Base-by-base conservation (phyloP, 305 asterid genomes). In the Fraxinus paxiana region DNA sequence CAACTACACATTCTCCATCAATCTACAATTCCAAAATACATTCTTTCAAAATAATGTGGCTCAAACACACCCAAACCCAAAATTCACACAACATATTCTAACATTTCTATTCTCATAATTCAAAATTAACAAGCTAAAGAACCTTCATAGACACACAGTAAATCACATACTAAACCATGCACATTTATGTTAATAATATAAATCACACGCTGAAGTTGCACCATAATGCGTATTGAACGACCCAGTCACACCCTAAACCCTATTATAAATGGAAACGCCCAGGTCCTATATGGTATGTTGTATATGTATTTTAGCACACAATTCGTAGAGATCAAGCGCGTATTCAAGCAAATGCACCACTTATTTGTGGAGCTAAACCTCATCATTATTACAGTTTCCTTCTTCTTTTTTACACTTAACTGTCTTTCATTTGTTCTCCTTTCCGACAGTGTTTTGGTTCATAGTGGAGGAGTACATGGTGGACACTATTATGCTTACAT, bases 401-500 rank as follows among this genome's bases (percentile, higher is more conserved):
- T 12, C 34, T 65, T 28, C 4, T 65, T 24, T 24, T 77, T 61
- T 17, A 54, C 6, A 7, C 35, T 8, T 26, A 33, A 30, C 75
- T 33, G 43, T 70, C 43, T 33, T 31, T 30, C 18, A 33, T n/a
- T 15, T 70, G 15, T 20, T 76, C 18, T 33, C 17, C 18, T 80
- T 24, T 77, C 41, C 73, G 13, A 63, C 88, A 86, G 89, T 80
- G 89, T 87, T 31, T 84, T 87, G 83, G 89, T 86, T 75, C 87
- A 86, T 73, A 86, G 87, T 43, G 89, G 86, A 17, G 89, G 89
- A 38, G 87, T 84, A 72, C 89, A 86, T 84, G 89, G 89, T 34
- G 89, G 92, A 77, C 92, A 91, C 83, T 91, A 89, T 87, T 91
- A 91, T 85, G 94, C 94, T 71, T 90, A 79, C 79, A 89, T 89